Evolutionary conservation across 2,329 filamentous ascomycete species (phyloP), one percentile per base, ranked within the genome.

Genomic region (Beauveria sp.): DNA sequence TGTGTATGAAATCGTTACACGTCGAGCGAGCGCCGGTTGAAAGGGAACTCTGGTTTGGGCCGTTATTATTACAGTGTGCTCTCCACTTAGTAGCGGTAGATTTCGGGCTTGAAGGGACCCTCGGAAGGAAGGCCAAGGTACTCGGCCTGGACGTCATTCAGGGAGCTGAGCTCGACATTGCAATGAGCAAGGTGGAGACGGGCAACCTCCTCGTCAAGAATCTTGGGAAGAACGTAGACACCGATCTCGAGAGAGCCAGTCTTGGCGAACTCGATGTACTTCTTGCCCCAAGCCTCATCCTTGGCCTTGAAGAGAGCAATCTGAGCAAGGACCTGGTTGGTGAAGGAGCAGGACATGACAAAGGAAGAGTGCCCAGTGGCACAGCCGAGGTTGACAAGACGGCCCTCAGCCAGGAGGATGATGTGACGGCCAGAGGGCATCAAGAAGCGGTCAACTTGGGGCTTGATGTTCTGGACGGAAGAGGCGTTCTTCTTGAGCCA

Each of bases 301-400:
- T 88, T 84, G 73, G 87, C 88, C 89, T 98, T 98, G 90, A 80
- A 99, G 74, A 99, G 83, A 83, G 96, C 89, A 82, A 99, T 98
- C 85, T 99, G 95, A 69, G 95, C 95, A 77, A 99, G 91, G 72
- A 98, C 95, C 86, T 99, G 95, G 89, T 99, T 99, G 86, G 93
- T 96, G 89, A 99, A 99, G 67, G 93, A 98, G 89, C 95, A 99
- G 72, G 93, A 97, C 95, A 99, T 98, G 69, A 99, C 95, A 80
- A 99, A 99, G 59, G 93, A 98, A 70, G 93, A 96, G 89, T 99
- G 95, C 70, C 95, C 95, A 67, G 95, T 99, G 76, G 95, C 95
- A 80, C 95, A 99, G 79, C 95, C 95, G 71, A 99, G 85, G 89
- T 99, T 99, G 83, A 99, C 95, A 68, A 99, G 90, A 84, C 95